phyloP scores from a whole-genome alignment of 192 early-diverging fungal species.

The Cetraspora pellucida region DNA sequence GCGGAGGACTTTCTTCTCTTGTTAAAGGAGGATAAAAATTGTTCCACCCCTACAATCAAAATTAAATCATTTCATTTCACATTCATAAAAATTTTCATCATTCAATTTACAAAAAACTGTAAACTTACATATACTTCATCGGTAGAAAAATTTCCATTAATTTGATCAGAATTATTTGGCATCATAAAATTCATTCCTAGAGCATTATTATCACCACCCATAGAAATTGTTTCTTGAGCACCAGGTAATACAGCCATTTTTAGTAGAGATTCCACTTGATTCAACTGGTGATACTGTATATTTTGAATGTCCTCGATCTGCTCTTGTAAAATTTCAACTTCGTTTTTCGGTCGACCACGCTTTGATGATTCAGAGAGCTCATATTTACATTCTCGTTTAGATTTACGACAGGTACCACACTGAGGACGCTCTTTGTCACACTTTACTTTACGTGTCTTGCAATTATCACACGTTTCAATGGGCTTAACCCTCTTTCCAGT shows the following conservation, averaged over 20 bases:
- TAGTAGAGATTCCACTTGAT: constrained; percentile 23
- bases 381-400: constrained; percentile 31
- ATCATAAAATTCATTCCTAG: not conserved
- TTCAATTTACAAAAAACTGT: not conserved
- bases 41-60: not conserved
- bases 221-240: not conserved
- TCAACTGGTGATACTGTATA: constrained; percentile 4
- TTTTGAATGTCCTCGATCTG: constrained; percentile 27
- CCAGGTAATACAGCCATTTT: constrained; percentile 14
- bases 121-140: not conserved
- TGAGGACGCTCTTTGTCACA: constrained; percentile 29
- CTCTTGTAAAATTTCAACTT: constrained; percentile 23
- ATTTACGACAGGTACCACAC: constrained; percentile 29
- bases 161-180: not conserved
- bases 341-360: constrained; percentile 24
- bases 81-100: not conserved
- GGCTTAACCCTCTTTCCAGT: constrained; percentile 18
- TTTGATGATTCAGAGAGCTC: constrained; percentile 28
- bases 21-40: not conserved
- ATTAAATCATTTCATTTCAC: not conserved
- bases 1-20: constrained; percentile 14
- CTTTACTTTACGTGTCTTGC: constrained; percentile 33
- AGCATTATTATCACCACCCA: not conserved
- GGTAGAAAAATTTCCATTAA: not conserved
- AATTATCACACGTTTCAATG: constrained; percentile 33